These are phyloP conservation scores for Amauroascus verrucosus DNA, from an alignment of 2,329 filamentous ascomycete genomes.

Conservation along the genomic window DNA sequence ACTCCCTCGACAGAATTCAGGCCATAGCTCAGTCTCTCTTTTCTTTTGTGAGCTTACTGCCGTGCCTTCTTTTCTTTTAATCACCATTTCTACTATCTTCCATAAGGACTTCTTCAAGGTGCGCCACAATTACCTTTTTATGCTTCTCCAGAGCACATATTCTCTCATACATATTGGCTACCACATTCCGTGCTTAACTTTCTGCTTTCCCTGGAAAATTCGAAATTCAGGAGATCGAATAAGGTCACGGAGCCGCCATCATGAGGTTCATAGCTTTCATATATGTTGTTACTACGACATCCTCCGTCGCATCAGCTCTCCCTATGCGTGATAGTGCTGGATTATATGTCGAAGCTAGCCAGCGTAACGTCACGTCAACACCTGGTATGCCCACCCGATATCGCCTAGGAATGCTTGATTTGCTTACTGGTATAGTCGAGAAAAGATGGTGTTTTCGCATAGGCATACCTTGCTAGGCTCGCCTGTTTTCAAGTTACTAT, in stretches of 20 bases:
- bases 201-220: constrained; percentile 4
- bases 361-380: background rate
- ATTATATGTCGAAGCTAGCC: constrained; percentile 1
- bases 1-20: background rate
- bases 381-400: background rate
- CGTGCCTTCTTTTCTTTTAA: background rate
- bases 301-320: constrained; percentile 24
- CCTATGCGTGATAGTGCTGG: constrained; percentile 13
- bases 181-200: background rate
- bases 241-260: constrained; percentile 12
- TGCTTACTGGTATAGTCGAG: constrained; percentile 21
- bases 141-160: background rate
- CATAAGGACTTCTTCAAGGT: no score
- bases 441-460: constrained; percentile 27
- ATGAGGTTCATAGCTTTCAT: constrained; percentile 43
- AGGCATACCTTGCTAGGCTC: constrained; percentile 31
- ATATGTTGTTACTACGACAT: constrained; percentile 33
- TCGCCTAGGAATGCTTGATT: constrained; percentile 22
- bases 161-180: background rate
- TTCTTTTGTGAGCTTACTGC: background rate
- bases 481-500: background rate
- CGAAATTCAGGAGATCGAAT: background rate
- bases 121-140: background rate
- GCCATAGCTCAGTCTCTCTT: background rate
- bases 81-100: no score